Evolutionary conservation across 768 basidiomycete species (phyloP).

Genomic region (Russula sp.): DNA sequence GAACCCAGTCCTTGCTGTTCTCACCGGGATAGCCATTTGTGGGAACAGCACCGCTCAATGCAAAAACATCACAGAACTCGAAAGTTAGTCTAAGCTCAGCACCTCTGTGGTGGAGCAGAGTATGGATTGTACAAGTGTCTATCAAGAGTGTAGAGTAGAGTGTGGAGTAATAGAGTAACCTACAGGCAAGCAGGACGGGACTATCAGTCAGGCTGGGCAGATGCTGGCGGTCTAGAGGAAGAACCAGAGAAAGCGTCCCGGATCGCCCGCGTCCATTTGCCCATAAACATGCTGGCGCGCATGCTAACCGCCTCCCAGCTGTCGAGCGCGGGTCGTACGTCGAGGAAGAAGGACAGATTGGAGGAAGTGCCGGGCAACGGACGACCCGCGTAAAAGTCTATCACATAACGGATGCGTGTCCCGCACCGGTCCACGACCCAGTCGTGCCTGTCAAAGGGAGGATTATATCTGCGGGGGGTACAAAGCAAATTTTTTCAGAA

Average conservation of each 20-base stretch:
- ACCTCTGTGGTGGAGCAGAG: not conserved
- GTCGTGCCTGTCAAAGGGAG: constrained; percentile 97
- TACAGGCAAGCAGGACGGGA: no score
- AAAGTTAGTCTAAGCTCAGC: not conserved
- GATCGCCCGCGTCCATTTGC: constrained; percentile 27
- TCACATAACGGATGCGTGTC: constrained; percentile 83
- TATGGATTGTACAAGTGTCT: not conserved
- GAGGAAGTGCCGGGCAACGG: constrained; percentile 39
- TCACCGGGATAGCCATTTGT: not conserved
- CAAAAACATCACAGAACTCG: not conserved
- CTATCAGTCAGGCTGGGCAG: constrained; percentile 6
- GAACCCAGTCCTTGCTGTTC: not conserved
- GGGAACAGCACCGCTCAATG: not conserved
- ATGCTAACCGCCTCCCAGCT: constrained; percentile 91
- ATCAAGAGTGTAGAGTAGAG: not conserved
- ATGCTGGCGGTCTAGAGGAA: constrained; percentile 22
- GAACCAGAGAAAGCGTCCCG: constrained; percentile 13
- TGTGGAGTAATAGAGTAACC: not conserved
- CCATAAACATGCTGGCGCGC: constrained; percentile 58
- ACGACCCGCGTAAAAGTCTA: constrained; percentile 95
- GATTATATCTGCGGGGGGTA: constrained; percentile 58
- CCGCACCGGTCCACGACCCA: constrained; percentile 97
- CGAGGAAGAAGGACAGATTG: constrained; percentile 83
- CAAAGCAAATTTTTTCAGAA: no score
- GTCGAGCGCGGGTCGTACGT: constrained; percentile 91